Base-by-base conservation (phyloP, 805 yeast species). In the Grigorovia yakushimaensis region DNA sequence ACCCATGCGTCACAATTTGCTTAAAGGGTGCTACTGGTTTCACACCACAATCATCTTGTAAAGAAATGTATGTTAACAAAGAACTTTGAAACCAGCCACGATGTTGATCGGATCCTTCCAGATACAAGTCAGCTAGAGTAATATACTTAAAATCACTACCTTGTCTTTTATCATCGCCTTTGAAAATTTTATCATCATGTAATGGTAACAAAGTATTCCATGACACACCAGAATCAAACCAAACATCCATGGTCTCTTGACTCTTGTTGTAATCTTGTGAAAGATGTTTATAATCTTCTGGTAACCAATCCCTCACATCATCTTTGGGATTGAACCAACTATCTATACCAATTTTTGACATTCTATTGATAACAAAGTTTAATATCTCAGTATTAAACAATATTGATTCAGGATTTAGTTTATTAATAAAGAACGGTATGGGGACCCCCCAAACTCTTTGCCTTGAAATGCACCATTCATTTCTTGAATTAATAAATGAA, bases 1-100 rank as follows among this genome's bases (percentile, higher is more conserved):
- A 93, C 0, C 99, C 99, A 64, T 93, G 98, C 0, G 98, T 93
- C 23, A 93, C 74, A 36, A 93, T 76, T 21, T 74, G 72, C 50
- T 74, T 75, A 65, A 77, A 93, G 0, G 98, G 98, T 0, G 85
- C 79, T 2, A 7, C 5, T 11, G 23, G 17, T 2, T 6, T 47
- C 15, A 66, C 57, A 1, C 41, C 48, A 15, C 66, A 56, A 1
- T 42, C 38, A 0, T 56, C 54, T 5, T 65, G 53, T 7, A 54
- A 65, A 3, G 84, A 84, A 20, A 88, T 75, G 58, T 80, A 84
- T 21, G 94, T 88, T 49, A 93, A 69, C 23, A 93, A 67, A 1
- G 96, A 88, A 30, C 96, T 86, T 68, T 93, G 99, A 63, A 93
- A 93, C 99, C 99, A 93, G 1, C 99, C 99, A 50, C 99, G 77